Evolutionary conservation across 2,329 filamentous ascomycete species (phyloP).

Genomic region (Diplodia scrobiculata): DNA sequence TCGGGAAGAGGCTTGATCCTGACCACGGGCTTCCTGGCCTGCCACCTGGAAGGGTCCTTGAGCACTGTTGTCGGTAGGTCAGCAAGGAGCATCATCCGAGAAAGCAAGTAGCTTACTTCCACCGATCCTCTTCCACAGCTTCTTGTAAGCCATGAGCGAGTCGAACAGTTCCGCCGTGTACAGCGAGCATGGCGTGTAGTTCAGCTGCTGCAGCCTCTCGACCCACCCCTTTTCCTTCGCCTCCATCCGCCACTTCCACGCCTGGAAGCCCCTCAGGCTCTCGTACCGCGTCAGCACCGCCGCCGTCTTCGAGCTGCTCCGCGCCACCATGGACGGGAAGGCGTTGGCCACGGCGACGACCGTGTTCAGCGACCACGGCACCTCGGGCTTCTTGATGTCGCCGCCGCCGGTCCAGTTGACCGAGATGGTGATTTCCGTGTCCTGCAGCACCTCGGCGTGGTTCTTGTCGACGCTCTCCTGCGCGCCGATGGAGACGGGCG

Average conservation of each 20-base stretch:
- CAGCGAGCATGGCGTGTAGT: constrained; percentile 41
- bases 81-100: not conserved
- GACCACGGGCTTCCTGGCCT: constrained; percentile 7
- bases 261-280: constrained; percentile 39
- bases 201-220: constrained; percentile 38
- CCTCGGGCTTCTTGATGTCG: constrained; percentile 40
- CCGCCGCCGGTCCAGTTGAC: constrained; percentile 43
- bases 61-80: constrained; percentile 3
- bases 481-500: constrained; percentile 36
- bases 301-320: constrained; percentile 37
- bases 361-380: constrained; percentile 39
- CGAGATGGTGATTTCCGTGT: constrained; percentile 41
- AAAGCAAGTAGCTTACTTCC: constrained; percentile 33
- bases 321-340: constrained; percentile 42
- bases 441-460: constrained; percentile 35
- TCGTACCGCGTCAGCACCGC: constrained; percentile 41
- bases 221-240: constrained; percentile 34
- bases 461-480: constrained; percentile 35
- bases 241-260: constrained; percentile 37
- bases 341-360: constrained; percentile 41
- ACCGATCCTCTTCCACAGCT: constrained; percentile 40
- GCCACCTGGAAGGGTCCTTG: constrained; percentile 15
- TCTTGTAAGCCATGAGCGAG: constrained; percentile 41
- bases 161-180: constrained; percentile 42
- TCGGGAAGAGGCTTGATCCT: not conserved